A percentile compares a stretch with the other conserved stretches of the same genome.
Conservation (phyloP, 371 early-diverging fungal species). For the Lichtheimia corymbifera region DNA sequence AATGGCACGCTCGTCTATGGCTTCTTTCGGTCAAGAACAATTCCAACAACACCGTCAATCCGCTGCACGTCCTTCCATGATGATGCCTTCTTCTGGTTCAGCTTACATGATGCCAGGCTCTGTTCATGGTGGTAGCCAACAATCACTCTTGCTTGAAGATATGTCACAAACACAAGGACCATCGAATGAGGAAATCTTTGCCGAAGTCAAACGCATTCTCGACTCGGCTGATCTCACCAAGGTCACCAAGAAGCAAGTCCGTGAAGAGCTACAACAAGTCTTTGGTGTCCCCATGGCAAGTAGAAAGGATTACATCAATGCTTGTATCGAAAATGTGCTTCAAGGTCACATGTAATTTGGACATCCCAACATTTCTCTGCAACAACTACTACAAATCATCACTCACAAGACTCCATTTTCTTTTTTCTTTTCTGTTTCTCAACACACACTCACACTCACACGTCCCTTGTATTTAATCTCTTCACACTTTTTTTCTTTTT, state of each 20-base stretch:
- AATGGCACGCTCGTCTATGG: conserved; percentile 15
- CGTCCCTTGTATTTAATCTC: conserved; percentile 7
- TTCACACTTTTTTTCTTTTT: conserved; percentile 2
- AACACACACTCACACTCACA: background rate
- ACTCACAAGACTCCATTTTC: background rate
- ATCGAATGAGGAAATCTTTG: conserved; percentile 78
- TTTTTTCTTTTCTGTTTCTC: no score
- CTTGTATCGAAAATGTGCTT: conserved; percentile 47
- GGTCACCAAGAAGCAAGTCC: conserved; percentile 81
- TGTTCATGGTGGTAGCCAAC: conserved; percentile 19
- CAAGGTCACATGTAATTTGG: conserved; percentile 37
- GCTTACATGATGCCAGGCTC: conserved; percentile 11
- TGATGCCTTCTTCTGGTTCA: conserved; percentile 16
- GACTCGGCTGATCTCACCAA: conserved; percentile 75
- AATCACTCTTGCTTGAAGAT: conserved; percentile 39
- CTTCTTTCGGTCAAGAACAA: conserved; percentile 13
- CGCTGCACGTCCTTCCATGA: conserved; percentile 20
- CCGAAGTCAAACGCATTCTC: conserved; percentile 76
- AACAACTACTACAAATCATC: background rate
- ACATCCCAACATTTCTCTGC: background rate
- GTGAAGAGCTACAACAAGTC: conserved; percentile 41
- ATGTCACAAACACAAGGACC: conserved; percentile 26
- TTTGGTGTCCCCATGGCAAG: conserved; percentile 50
- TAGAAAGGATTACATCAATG: conserved; percentile 59
- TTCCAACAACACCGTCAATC: conserved; percentile 18